Base-by-base conservation (phyloP, 108 stramenopile genomes). In the Schizochytrium sp. region DNA sequence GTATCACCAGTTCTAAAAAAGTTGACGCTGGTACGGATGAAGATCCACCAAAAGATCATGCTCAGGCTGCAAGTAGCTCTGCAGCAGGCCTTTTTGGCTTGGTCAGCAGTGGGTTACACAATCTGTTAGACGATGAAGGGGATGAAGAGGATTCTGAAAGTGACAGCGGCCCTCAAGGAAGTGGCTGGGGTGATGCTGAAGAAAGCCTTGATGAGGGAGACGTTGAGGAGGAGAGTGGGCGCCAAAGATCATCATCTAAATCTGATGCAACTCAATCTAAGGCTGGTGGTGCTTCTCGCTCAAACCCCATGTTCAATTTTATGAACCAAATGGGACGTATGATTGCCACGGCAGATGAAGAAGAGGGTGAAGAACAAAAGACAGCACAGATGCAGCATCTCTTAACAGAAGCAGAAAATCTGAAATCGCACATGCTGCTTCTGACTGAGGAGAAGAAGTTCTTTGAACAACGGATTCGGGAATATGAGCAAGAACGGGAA, bases 401-500 rank as follows among this genome's bases (percentile, higher is more conserved):
- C 28, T 44, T 69, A 38, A 3, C 40, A 8, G 64, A 69, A 1
- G 64, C 64, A 7, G 64, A 69, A 69, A 69, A 69, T 38, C 8
- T 69, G 42, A 69, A 69, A 69, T 44, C 44, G 64, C 42, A 69
- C 8, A 69, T 69, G 64, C 64, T 44, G 64, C 64, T 69, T 8
- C 64, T 69, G 1, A 69, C 40, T 44, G 64, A 69, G 7, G 64
- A 69, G 28, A 69, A 69, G 28, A 44, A 69, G 64, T 7, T 12
- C 64, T 69, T 69, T 44, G 42, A 69, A 38, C 12, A 69, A 5
- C 64, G 12, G 42, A 69, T 69, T 69, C 64, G 64, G 8, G 19
- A 13, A 7, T 69, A 69, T 44, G 64, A 69, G 15, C 40, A 69
- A 8, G 64, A 69, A 38, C 64, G 64, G 8, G 64, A 69, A 44